Percentiles rank a stretch among this genome's conserved stretches.
phyloP scores from a whole-genome alignment of 441 rosid species.

The Hypseocharis bilobata region DNA sequence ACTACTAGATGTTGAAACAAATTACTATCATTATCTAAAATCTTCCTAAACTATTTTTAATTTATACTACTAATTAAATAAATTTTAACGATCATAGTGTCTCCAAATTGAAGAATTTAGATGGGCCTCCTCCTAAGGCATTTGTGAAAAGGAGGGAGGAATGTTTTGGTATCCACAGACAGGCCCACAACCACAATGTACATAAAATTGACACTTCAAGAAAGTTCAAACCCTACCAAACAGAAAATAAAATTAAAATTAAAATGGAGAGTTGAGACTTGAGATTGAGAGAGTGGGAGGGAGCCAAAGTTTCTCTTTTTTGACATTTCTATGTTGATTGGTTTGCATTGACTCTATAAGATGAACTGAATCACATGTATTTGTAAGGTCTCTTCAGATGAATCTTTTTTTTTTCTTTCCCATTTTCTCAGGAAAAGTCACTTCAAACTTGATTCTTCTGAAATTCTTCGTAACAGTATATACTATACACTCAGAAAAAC shows the following conservation, averaged over 20 bases:
- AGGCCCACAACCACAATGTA: constrained; percentile 18
- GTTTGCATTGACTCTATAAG: constrained; percentile 41
- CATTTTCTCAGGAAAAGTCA: no score
- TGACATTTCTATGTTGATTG: constrained; percentile 14
- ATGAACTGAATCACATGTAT: neutral
- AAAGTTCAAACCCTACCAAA: neutral
- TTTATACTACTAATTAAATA: no score
- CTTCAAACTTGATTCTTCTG: no score
- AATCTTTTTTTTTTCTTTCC: no score
- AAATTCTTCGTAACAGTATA: no score
- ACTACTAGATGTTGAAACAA: no score
- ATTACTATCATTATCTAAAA: neutral
- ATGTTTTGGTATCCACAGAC: neutral
- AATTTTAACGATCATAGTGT: neutral
- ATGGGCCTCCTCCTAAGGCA: neutral
- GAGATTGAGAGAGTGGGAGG: no score
- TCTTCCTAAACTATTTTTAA: no score
- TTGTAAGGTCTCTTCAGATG: no score
- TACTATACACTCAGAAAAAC: no score
- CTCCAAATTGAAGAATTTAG: neutral
- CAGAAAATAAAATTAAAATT: no score
- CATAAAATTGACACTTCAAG: constrained; percentile 6
- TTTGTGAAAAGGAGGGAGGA: neutral
- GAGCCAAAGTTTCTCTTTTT: constrained; percentile 24
- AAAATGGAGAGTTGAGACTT: neutral